A percentile compares a stretch with the other conserved stretches of the same genome.
Conservation (phyloP, 306 rosid genomes). For the Acacia crassicarpa region DNA sequence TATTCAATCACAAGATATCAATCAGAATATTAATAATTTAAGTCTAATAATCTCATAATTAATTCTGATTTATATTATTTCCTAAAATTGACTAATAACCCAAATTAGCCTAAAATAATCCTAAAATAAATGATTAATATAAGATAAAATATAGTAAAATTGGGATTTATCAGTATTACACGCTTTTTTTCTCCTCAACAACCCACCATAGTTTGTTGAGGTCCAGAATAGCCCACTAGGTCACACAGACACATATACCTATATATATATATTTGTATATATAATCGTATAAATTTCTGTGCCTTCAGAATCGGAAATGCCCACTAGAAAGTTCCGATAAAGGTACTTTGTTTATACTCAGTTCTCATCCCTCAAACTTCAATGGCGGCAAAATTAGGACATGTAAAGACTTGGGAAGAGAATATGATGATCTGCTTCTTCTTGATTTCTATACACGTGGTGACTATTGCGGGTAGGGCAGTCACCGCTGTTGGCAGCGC, state of each 20-base stretch:
- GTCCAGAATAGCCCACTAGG: constrained; percentile 18
- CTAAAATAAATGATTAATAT: too few relatives aligned
- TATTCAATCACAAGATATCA: too few relatives aligned
- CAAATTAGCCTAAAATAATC: too few relatives aligned
- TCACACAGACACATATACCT: background rate
- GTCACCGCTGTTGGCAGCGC: background rate
- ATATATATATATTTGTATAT: too few relatives aligned
- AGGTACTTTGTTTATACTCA: constrained; percentile 35
- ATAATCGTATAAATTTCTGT: background rate
- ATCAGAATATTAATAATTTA: too few relatives aligned
- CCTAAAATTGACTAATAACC: too few relatives aligned
- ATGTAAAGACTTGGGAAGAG: background rate
- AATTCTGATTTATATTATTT: too few relatives aligned
- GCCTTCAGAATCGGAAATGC: background rate
- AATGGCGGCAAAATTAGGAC: constrained; percentile 35
- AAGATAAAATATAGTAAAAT: too few relatives aligned
- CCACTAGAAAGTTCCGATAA: constrained; percentile 37
- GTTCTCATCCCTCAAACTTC: constrained; percentile 13
- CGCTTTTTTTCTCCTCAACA: background rate
- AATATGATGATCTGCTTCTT: constrained; percentile 30
- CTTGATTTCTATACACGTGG: constrained; percentile 28
- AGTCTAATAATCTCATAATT: too few relatives aligned
- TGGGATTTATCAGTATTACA: too few relatives aligned
- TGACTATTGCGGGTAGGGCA: background rate
- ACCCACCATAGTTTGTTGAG: constrained; percentile 19